Evolutionary conservation across 306 rosid genomes (phyloP), one percentile per base, ranked within the genome.

Genomic region (Myrica gale): DNA sequence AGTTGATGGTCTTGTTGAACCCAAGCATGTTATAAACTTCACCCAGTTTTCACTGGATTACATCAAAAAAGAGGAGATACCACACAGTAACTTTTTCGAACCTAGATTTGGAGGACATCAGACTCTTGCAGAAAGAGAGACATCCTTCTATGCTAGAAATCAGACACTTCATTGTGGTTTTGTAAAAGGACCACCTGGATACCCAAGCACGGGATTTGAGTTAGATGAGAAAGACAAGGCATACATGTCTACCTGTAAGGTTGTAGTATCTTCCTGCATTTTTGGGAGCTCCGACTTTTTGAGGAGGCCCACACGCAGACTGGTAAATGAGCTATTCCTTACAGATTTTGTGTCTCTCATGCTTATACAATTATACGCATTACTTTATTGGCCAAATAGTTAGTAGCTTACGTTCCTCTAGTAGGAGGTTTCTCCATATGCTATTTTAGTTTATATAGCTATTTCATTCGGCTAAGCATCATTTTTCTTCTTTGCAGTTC

Each of bases 251-350:
- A 78, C 52, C 21, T 93, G 98, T 84, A 87, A 90, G 84, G 83
- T 91, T 85, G 97, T 51, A 11, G 96, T 93, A 69, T 93, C 97
- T 74, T 93, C 98, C 15, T 93, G 98, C 92, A 93, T 93, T 81
- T 93, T 93, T 82, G 98, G 98, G 67, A 90, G 92, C 89, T 93
- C 91, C 19, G 98, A 93, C 81, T 93, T 90, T 82, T 86, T 93
- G 72, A 85, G 98, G 87, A 87, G 97, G 88, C 98, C 97, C 79
- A 75, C 97, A 51, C 89, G 92, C 70, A 89, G 79, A 82, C 85
- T 76, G 93, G 98, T 94, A 85, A 86, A 21, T 76, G 60, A 26
- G 19, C 41, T 26, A 47, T 78, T 69, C 67, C 54, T 67, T 73
- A 47, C 54, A 9, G 45, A 21, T 53, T 44, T 58, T 46, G 11